These are phyloP conservation scores for Umbilicus rupestris DNA, from an alignment of 164 flowering plant species.

Conservation along the genomic window DNA sequence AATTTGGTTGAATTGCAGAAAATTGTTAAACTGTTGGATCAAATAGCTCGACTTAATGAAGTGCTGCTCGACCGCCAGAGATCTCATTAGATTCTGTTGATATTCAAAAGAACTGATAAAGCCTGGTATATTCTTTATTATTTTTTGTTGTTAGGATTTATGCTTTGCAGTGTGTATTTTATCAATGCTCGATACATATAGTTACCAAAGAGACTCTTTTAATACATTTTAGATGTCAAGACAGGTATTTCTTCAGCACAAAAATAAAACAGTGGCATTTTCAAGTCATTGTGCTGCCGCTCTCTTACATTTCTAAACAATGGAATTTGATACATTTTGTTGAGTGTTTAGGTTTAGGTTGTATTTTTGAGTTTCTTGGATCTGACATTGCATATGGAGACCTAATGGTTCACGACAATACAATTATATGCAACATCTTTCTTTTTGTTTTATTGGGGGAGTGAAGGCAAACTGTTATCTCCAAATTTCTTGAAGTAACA, in stretches of 20 bases:
- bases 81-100: conserved; percentile 11
- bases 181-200: background rate
- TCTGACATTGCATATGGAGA: too few relatives aligned
- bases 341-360: background rate
- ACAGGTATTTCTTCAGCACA: background rate
- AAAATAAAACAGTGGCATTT: background rate
- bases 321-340: background rate
- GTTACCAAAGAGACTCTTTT: background rate
- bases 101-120: background rate
- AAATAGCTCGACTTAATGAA: conserved; percentile 43
- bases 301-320: background rate
- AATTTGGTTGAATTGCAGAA: conserved; percentile 30
- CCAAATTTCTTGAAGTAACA: background rate
- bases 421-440: background rate
- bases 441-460: background rate
- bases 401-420: too few relatives aligned
- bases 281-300: too few relatives aligned
- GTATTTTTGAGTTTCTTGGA: background rate
- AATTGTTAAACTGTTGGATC: conserved; percentile 37
- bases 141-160: background rate
- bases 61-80: conserved; percentile 24
- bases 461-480: background rate
- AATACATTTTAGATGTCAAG: background rate
- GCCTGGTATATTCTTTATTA: background rate
- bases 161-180: background rate